These are phyloP conservation scores for Hemerocallis citrina DNA, from an alignment of 106 monocot species.

Conservation along the genomic window DNA sequence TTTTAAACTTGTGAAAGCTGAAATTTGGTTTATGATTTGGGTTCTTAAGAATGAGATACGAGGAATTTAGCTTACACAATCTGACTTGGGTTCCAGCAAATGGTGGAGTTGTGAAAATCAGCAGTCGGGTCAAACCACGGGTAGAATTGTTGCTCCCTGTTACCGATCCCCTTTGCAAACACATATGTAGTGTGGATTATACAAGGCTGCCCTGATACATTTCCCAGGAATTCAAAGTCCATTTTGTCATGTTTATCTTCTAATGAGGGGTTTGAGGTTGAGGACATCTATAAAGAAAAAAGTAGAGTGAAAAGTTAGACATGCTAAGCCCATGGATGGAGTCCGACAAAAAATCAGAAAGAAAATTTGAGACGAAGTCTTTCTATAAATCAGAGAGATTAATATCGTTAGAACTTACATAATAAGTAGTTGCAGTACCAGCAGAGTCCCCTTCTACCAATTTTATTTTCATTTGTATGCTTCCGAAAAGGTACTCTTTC, in stretches of 20 bases:
- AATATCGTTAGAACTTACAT: slow-evolving; percentile 17
- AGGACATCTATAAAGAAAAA: slow-evolving; percentile 31
- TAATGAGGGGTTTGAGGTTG: slow-evolving; percentile 20
- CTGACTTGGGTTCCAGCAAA: slow-evolving; percentile 59
- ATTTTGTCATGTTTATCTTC: slow-evolving; percentile 74
- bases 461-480: slow-evolving; percentile 22
- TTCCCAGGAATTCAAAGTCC: slow-evolving; percentile 76
- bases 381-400: neutral
- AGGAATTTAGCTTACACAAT: slow-evolving; percentile 39
- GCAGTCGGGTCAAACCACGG: slow-evolving; percentile 75
- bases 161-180: slow-evolving; percentile 38
- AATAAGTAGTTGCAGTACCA: no score
- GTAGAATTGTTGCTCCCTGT: slow-evolving; percentile 63
- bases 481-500: slow-evolving; percentile 33
- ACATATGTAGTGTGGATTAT: slow-evolving; percentile 71
- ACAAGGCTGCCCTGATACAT: slow-evolving; percentile 58
- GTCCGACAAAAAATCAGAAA: no score
- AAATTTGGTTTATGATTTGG: no score
- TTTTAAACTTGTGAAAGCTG: neutral
- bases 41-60: no score
- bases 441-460: slow-evolving; percentile 20
- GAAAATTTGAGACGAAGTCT: neutral
- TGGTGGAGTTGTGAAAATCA: slow-evolving; percentile 75
- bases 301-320: neutral
- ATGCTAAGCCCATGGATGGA: no score